phyloP scores from a whole-genome alignment of 2,329 filamentous ascomycete genomes.

The Dothideomycetes sp. region DNA sequence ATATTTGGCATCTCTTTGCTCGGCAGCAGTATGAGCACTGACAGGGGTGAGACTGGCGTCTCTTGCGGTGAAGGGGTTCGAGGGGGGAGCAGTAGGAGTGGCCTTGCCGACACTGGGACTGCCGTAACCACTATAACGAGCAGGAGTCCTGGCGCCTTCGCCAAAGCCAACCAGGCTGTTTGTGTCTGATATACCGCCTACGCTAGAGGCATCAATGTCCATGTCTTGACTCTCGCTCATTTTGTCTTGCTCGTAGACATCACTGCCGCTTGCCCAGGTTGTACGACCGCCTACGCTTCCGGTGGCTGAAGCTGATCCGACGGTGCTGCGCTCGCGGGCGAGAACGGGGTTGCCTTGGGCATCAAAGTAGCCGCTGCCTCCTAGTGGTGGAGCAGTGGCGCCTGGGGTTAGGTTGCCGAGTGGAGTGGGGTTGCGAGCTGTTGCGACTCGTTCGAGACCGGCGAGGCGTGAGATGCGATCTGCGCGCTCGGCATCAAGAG shows the following conservation, averaged over 20 bases:
- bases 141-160: conserved; percentile 61
- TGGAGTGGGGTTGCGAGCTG: conserved; percentile 45
- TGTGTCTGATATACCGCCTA: conserved; percentile 73
- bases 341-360: conserved; percentile 54
- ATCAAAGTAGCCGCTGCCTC: conserved; percentile 62
- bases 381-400: conserved; percentile 26
- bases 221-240: conserved; percentile 46
- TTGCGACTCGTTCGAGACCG: conserved; percentile 78
- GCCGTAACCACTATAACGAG: conserved; percentile 58
- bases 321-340: conserved; percentile 70
- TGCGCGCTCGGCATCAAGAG: conserved; percentile 79
- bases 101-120: conserved; percentile 51
- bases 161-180: conserved; percentile 85
- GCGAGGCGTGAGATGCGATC: conserved; percentile 91
- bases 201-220: conserved; percentile 43
- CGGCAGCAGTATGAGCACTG: conserved; percentile 14
- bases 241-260: conserved; percentile 50
- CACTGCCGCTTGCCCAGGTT: conserved; percentile 58
- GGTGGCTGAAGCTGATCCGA: conserved; percentile 82
- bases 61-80: conserved; percentile 18
- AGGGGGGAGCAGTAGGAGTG: conserved; percentile 10
- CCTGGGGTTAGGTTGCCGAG: conserved; percentile 36
- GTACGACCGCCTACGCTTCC: conserved; percentile 60
- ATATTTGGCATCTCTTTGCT: conserved; percentile 29
- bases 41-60: conserved; percentile 21